Evolutionary conservation across 2,329 filamentous ascomycete species (phyloP), one percentile per base, ranked within the genome.

Genomic region (Colletotrichum aenigma): DNA sequence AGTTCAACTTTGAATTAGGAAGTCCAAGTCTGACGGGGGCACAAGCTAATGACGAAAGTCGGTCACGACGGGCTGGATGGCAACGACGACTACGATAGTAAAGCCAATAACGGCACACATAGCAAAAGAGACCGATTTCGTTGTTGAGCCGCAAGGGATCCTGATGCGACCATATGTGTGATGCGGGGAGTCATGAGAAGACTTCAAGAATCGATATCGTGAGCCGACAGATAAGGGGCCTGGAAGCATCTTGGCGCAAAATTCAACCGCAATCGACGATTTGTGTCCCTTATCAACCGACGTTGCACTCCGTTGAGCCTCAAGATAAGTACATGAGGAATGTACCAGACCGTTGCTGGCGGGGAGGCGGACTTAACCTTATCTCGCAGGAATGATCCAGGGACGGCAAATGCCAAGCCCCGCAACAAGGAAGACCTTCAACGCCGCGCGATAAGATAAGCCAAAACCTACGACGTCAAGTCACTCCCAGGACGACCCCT

Each of bases 401-500:
- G 43, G 32, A 74, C 38, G 36, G 30, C 21, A 34, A 16, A 16
- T 65, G 74, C 74, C 74, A 74, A 76, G 74, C 66, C 70, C 74
- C 70, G 70, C 70, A 52, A 67, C 32, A 56, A 65, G 43, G 43
- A 52, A 75, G 70, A 69, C 58, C 64, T 65, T 60, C 70, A 28
- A 26, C 34, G 70, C 70, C 58, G 64, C 69, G 36, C 64, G 74
- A 76, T 76, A 76, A 76, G 74, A 76, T 76, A 76, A 76, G 74
- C 62, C 48, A 65, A 66, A 75, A 66, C 26, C 24, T 43, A 67
- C 73, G 73, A 76, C 74, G 74, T 74, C 74, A 76, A 76, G 4
- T 30, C 26, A 70, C 30, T 26, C n/a, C 58, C 43, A 65, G 64
- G 70, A 64, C 34, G 43, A 73, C 48, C 73, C 73, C 58, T 75